Evolutionary conservation across 2,329 filamentous ascomycete species (phyloP).

Genomic region (Fusarium sp.): DNA sequence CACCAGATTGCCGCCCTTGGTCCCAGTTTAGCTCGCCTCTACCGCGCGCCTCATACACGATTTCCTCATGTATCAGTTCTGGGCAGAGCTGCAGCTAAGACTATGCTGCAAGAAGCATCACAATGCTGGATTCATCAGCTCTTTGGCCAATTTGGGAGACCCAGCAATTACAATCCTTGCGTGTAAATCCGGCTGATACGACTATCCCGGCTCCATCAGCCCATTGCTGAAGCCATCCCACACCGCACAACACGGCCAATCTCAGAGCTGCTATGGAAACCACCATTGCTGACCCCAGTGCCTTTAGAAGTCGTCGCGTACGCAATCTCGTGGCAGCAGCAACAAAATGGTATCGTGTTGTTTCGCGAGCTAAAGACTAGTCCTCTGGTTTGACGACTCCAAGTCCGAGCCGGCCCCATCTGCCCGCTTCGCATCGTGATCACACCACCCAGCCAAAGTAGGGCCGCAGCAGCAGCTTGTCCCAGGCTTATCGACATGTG

Average conservation of each 20-base stretch:
- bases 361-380: background rate
- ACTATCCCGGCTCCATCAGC: slow-evolving; percentile 34
- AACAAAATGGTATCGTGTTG: slow-evolving; percentile 8
- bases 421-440: slow-evolving; percentile 14
- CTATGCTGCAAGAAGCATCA: slow-evolving; percentile 13
- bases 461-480: slow-evolving; percentile 1
- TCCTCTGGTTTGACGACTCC: background rate
- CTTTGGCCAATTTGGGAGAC: slow-evolving; percentile 23
- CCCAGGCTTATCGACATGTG: background rate
- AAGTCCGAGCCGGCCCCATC: slow-evolving; percentile 9
- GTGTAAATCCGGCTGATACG: slow-evolving; percentile 35
- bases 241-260: slow-evolving; percentile 18
- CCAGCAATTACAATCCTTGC: slow-evolving; percentile 20
- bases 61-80: slow-evolving; percentile 7
- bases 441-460: slow-evolving; percentile 18
- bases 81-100: slow-evolving; percentile 9
- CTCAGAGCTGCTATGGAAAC: slow-evolving; percentile 23
- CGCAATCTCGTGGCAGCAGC: slow-evolving; percentile 9
- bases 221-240: slow-evolving; percentile 41
- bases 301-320: slow-evolving; percentile 6
- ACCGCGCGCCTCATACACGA: slow-evolving; percentile 24
- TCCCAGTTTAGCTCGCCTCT: background rate
- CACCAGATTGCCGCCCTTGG: background rate
- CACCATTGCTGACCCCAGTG: slow-evolving; percentile 4
- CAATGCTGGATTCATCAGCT: slow-evolving; percentile 14